Conservation (phyloP, 2,329 filamentous ascomycete genomes). For the Acephala macrosclerotiorum region DNA sequence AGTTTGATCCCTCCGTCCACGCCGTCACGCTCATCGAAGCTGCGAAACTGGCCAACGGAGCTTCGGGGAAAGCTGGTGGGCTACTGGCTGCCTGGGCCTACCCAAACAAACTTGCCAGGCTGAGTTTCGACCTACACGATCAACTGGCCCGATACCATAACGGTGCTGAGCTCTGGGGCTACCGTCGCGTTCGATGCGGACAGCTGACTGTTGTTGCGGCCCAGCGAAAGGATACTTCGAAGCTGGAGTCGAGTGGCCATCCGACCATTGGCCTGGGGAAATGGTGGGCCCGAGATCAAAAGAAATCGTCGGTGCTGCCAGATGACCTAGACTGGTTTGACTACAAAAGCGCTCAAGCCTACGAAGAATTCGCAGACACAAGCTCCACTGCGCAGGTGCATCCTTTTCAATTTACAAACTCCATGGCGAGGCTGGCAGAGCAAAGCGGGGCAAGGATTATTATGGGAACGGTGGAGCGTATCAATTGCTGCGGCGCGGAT, state of each 20-base stretch:
- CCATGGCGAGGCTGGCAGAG: constrained; percentile 77
- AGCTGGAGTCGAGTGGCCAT: constrained; percentile 46
- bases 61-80: constrained; percentile 92
- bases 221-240: constrained; percentile 42
- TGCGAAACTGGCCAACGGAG: constrained; percentile 79
- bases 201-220: constrained; percentile 55
- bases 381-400: constrained; percentile 76
- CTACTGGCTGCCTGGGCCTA: constrained; percentile 91
- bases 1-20: constrained; percentile 76
- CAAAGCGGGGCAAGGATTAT: constrained; percentile 70
- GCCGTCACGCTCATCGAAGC: constrained; percentile 87
- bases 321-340: no score
- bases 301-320: no score
- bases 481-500: constrained; percentile 38
- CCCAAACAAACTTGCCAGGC: constrained; percentile 78
- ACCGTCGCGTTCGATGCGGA: constrained; percentile 79
- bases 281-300: no score
- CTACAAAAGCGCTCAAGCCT: constrained; percentile 65
- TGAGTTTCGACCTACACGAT: constrained; percentile 83
- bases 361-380: constrained; percentile 85
- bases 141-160: constrained; percentile 81
- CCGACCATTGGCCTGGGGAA: no score
- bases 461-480: constrained; percentile 26
- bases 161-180: constrained; percentile 82
- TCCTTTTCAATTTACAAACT: constrained; percentile 84